Evolutionary conservation across 139 green algal species (phyloP).

Genomic region (Marvania coccoides): DNA sequence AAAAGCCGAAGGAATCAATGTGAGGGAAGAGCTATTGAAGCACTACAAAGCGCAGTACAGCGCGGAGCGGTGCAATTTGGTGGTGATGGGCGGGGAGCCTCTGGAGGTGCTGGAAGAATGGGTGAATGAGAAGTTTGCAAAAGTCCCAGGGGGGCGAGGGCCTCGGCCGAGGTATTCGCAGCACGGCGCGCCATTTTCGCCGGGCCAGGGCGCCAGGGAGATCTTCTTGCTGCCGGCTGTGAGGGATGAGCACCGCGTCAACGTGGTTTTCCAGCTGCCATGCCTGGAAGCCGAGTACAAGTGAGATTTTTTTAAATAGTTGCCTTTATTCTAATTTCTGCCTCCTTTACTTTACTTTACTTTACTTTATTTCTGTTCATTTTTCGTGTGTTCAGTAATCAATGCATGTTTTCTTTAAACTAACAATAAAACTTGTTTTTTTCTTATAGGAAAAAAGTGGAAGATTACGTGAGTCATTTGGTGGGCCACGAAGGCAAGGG

Average conservation of each 20-base stretch:
- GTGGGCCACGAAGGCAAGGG: slow-evolving; percentile 87
- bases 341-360: too few relatives aligned
- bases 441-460: slow-evolving; percentile 58
- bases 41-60: slow-evolving; percentile 85
- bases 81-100: slow-evolving; percentile 79
- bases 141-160: slow-evolving; percentile 36
- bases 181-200: slow-evolving; percentile 38
- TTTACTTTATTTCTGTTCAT: too few relatives aligned
- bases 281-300: slow-evolving; percentile 39
- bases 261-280: slow-evolving; percentile 77
- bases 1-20: slow-evolving; percentile 41
- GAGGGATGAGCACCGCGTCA: slow-evolving; percentile 67
- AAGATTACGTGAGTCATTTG: slow-evolving; percentile 88
- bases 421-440: too few relatives aligned
- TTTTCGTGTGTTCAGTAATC: neutral
- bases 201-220: slow-evolving; percentile 52
- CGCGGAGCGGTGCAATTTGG: slow-evolving; percentile 85
- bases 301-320: too few relatives aligned
- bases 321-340: too few relatives aligned
- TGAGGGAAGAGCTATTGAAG: slow-evolving; percentile 64
- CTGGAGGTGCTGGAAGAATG: slow-evolving; percentile 72
- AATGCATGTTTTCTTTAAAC: too few relatives aligned
- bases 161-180: slow-evolving; percentile 28
- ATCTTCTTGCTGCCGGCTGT: slow-evolving; percentile 69
- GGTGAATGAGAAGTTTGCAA: slow-evolving; percentile 53